phyloP scores from a whole-genome alignment of 2,329 filamentous ascomycete genomes.

The Myriosclerotinia curreyana region DNA sequence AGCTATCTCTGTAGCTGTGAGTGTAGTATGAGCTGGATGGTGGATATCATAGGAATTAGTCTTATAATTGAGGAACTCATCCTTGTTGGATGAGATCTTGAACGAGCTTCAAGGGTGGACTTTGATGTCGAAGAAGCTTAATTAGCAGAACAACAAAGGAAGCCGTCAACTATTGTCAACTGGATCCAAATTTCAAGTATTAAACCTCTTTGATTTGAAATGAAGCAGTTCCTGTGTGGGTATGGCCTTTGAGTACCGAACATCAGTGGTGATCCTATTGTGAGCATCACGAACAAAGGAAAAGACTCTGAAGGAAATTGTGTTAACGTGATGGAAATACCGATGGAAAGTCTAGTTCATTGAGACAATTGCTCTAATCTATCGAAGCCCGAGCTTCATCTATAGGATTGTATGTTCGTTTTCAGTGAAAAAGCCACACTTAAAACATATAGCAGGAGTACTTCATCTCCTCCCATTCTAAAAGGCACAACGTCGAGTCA shows the following conservation, averaged over 20 bases:
- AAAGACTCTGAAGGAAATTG: neutral
- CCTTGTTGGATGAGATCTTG: too few species aligned
- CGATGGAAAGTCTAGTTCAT: neutral
- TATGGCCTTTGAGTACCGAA: neutral
- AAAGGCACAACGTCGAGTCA: neutral
- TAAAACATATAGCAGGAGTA: neutral
- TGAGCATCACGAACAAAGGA: neutral
- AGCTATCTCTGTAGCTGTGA: neutral
- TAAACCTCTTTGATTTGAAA: neutral
- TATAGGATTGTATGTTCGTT: neutral
- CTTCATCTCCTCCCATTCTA: neutral
- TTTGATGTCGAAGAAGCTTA: too few species aligned
- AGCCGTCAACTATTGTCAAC: neutral
- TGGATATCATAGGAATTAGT: too few species aligned
- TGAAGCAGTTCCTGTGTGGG: neutral
- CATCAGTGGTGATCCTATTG: too few species aligned
- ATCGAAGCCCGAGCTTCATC: neutral
- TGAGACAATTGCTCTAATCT: conserved; percentile 1
- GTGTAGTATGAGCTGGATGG: too few species aligned
- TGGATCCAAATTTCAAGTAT: too few species aligned
- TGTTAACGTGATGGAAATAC: neutral
- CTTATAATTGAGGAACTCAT: neutral
- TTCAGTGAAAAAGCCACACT: neutral
- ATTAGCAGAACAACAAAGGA: too few species aligned
- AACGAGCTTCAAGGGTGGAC: too few species aligned